Conservation (phyloP, 306 rosid genomes). For the Vigna reflexopilosa region DNA sequence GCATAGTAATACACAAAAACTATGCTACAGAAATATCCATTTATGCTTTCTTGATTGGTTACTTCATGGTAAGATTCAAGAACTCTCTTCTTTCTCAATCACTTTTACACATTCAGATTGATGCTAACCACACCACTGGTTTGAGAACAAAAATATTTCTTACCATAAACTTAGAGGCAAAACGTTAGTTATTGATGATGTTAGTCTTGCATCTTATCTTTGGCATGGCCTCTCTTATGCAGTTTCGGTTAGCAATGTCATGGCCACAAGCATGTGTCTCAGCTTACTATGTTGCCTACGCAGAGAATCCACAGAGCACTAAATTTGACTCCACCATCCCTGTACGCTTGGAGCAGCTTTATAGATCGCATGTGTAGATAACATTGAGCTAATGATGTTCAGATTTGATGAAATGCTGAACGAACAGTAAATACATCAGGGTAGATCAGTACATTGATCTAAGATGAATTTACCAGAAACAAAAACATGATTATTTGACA, state of each 20-base stretch:
- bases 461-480: too few species aligned
- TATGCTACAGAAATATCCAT: conserved; percentile 64
- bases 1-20: conserved; percentile 56
- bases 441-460: too few species aligned
- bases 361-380: conserved; percentile 53
- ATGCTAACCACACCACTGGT: too few species aligned
- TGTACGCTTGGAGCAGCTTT: conserved; percentile 58
- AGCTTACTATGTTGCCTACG: conserved; percentile 83
- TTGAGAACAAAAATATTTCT: too few species aligned
- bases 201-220: too few species aligned
- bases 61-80: conserved; percentile 72
- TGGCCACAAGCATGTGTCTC: conserved; percentile 85
- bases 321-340: conserved; percentile 66
- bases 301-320: conserved; percentile 59
- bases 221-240: conserved; percentile 35
- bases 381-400: conserved; percentile 13
- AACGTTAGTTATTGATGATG: too few species aligned
- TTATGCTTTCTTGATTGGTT: conserved; percentile 75
- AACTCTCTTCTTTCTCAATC: not conserved
- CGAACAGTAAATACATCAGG: not conserved
- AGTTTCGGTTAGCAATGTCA: conserved; percentile 76
- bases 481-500: too few species aligned
- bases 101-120: too few species aligned
- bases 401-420: conserved; percentile 8
- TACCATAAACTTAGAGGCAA: too few species aligned